Base-by-base conservation (phyloP, 2,329 filamentous ascomycete species). In the Byssoonygena ceratinophila region DNA sequence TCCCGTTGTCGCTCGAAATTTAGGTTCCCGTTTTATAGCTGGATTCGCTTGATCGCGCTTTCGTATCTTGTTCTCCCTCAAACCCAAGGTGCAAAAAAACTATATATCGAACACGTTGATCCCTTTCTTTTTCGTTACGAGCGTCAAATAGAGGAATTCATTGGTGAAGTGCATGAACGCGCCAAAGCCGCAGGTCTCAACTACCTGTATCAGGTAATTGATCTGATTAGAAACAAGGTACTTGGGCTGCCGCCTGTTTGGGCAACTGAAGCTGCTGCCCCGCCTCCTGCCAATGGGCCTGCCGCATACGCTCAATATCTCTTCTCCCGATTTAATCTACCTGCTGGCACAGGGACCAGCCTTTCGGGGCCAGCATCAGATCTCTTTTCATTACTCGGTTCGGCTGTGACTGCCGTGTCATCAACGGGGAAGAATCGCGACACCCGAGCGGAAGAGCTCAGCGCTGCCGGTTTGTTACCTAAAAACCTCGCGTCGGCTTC, bases 51-150 rank as follows among this genome's bases (percentile, higher is more conserved):
- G 51, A 74, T 83, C 64, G 84, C 92, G 71, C 82, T 96, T 65
- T 81, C 92, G 59, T 98, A 96, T 74, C 86, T 98, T 57, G 89
- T 97, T 63, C 81, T 95, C n/a, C 92, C 91, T 0, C 91, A 94
- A 69, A 92, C 88, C n/a, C 91, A 96, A 67, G 92, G 92, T 67
- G 89, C 90, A 53, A 85, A 85, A 56, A 73, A 85, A 62, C 75
- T 97, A 58, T 98, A 97, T 74, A 81, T 89, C 64, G 78, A 82
- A 56, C 82, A 92, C 68, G 76, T 97, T 55, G 84, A 94, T 68
- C 91, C 91, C 0, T 95, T 91, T 73, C 82, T 98, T 46, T 76
- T 82, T 62, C 79, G 89, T 56, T 91, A 98, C 68, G 92, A 97
- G 70, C 69, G 76, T 40, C 81, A 87, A 59, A 97, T 98, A 68